phyloP scores from a whole-genome alignment of 257 asterid genomes.

The Orobanche coerulescens region DNA sequence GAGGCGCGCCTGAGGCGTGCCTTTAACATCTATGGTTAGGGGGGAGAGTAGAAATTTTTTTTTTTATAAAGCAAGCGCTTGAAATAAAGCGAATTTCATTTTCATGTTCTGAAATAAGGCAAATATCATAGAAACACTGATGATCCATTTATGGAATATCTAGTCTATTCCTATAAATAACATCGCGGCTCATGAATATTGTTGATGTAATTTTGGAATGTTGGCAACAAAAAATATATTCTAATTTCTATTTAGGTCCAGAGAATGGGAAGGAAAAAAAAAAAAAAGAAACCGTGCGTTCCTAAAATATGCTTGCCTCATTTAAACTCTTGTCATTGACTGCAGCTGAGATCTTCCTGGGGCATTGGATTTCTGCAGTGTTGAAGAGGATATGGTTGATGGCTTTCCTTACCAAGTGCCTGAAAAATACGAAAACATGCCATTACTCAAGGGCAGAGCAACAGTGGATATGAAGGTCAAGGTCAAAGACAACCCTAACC shows the following conservation, averaged over 20 bases:
- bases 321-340: constrained; percentile 90
- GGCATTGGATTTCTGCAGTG: constrained; percentile 99
- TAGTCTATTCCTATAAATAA: background rate
- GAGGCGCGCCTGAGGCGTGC: no score
- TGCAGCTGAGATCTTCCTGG: constrained; percentile 99
- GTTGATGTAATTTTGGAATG: constrained; percentile 1
- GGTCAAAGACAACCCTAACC: constrained; percentile 84
- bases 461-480: constrained; percentile 97
- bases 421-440: constrained; percentile 78
- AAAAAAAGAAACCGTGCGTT: constrained; percentile 24
- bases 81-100: background rate
- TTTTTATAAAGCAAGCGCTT: background rate
- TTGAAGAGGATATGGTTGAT: constrained; percentile 99
- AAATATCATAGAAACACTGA: background rate
- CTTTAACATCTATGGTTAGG: no score
- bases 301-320: constrained; percentile 60
- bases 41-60: background rate
- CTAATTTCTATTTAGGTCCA: constrained; percentile 19
- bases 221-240: background rate
- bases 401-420: constrained; percentile 97
- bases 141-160: background rate
- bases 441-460: constrained; percentile 94
- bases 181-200: background rate
- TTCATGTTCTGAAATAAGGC: background rate
- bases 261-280: constrained; percentile 27